These are phyloP conservation scores for Aspergillus ustus DNA, from an alignment of 2,329 filamentous ascomycete genomes.

Conservation along the genomic window DNA sequence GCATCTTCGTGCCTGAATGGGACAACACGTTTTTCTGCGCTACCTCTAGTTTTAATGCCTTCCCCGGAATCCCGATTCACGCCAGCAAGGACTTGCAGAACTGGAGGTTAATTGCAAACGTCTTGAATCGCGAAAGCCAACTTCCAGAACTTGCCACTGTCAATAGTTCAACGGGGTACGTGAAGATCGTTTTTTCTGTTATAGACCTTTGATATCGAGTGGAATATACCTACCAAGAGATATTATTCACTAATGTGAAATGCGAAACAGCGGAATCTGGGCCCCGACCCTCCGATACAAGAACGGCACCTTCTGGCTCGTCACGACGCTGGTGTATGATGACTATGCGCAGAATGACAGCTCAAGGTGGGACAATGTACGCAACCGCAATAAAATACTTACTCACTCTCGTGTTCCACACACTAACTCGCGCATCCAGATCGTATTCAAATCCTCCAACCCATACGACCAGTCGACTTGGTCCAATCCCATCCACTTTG, in stretches of 20 bases:
- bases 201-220: too few relatives aligned
- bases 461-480: too few relatives aligned
- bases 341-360: background rate
- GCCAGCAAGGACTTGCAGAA: slow-evolving; percentile 47
- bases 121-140: slow-evolving; percentile 35
- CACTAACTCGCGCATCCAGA: too few relatives aligned
- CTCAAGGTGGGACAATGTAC: too few relatives aligned
- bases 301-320: slow-evolving; percentile 41
- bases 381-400: too few relatives aligned
- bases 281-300: slow-evolving; percentile 47
- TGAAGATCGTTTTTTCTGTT: too few relatives aligned
- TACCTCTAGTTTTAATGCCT: slow-evolving; percentile 50
- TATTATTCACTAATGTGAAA: too few relatives aligned
- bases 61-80: slow-evolving; percentile 53
- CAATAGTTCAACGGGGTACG: slow-evolving; percentile 16
- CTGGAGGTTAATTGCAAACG: slow-evolving; percentile 25
- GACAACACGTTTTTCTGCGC: slow-evolving; percentile 52
- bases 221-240: too few relatives aligned
- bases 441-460: too few relatives aligned
- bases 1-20: slow-evolving; percentile 43
- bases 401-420: too few relatives aligned
- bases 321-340: background rate
- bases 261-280: slow-evolving; percentile 38
- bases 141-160: slow-evolving; percentile 37
- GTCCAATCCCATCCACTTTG: background rate